Conservation (phyloP, 768 basidiomycete species). For the Suillus bovinus region DNA sequence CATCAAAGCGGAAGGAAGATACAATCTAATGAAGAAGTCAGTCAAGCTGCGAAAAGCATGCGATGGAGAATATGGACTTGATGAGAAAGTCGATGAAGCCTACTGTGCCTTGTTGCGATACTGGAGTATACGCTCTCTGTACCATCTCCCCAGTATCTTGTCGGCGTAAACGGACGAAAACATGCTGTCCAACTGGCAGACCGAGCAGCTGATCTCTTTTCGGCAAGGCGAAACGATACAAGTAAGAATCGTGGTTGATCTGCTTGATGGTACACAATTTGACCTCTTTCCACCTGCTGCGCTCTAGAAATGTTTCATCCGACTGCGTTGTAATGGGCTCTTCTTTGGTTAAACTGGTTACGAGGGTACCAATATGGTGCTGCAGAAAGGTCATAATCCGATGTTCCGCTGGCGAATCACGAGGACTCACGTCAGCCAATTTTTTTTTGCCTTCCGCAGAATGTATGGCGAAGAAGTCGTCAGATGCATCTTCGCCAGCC, state of each 20-base stretch:
- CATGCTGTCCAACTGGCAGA: constrained; percentile 59
- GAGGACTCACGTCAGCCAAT: constrained; percentile 38
- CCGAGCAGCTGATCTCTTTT: constrained; percentile 45
- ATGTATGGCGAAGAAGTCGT: constrained; percentile 67
- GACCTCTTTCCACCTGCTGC: constrained; percentile 49
- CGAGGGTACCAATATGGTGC: constrained; percentile 54
- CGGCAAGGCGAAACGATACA: constrained; percentile 52
- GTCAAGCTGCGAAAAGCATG: constrained; percentile 3
- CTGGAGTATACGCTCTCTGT: constrained; percentile 61
- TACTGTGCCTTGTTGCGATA: constrained; percentile 41
- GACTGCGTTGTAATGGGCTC: constrained; percentile 11
- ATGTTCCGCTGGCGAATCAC: background rate
- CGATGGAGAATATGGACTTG: constrained; percentile 37
- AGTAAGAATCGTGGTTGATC: constrained; percentile 49
- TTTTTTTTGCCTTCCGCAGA: constrained; percentile 48
- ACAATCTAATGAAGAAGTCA: constrained; percentile 36
- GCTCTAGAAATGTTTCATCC: constrained; percentile 40
- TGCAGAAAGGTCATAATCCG: constrained; percentile 15
- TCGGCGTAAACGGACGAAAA: constrained; percentile 49
- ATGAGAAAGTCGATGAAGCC: constrained; percentile 56
- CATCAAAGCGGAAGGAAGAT: constrained; percentile 37
- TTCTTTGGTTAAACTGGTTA: constrained; percentile 7
- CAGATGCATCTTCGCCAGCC: constrained; percentile 60
- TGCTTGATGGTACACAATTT: constrained; percentile 36
- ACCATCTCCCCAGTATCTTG: constrained; percentile 45